Percentiles rank a stretch among this genome's conserved stretches.
Evolutionary conservation across 2,329 filamentous ascomycete genomes (phyloP).

Genomic region (Biscogniauxia sp.): DNA sequence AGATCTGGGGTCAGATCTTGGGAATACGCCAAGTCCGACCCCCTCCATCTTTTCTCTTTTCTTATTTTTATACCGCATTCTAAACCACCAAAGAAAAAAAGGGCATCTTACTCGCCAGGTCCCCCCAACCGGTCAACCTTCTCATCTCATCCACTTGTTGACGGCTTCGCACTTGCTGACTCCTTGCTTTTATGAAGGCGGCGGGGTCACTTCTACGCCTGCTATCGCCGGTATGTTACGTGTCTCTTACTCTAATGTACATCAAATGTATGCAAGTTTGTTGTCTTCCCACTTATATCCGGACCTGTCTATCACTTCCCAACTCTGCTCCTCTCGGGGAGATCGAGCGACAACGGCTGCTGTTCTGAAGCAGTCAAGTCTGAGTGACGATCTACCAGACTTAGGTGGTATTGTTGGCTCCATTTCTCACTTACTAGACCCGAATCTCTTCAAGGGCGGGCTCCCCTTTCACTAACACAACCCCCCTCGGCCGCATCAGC

Average conservation of each 20-base stretch:
- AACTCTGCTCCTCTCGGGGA: background rate
- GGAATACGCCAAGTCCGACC: background rate
- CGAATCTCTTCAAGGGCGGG: background rate
- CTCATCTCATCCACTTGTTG: background rate
- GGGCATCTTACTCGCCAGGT: background rate
- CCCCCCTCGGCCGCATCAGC: background rate
- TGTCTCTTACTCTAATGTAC: background rate
- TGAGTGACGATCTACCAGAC: background rate
- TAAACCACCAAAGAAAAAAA: background rate
- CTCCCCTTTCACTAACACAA: background rate
- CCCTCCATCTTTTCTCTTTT: background rate
- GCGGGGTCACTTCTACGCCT: background rate
- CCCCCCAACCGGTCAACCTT: background rate
- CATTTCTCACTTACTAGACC: background rate
- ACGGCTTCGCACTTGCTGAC: background rate
- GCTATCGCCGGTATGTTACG: background rate
- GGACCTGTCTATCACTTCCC: background rate
- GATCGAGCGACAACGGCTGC: background rate
- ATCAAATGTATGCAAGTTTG: background rate
- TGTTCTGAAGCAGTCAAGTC: background rate
- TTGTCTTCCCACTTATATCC: background rate
- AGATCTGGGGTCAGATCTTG: background rate
- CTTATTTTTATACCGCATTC: background rate
- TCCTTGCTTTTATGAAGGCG: background rate
- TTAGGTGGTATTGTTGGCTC: background rate